Percentiles rank a stretch among this genome's conserved stretches.
phyloP scores from a whole-genome alignment of 495 filamentous ascomycete genomes.

The Apodospora peruviana region DNA sequence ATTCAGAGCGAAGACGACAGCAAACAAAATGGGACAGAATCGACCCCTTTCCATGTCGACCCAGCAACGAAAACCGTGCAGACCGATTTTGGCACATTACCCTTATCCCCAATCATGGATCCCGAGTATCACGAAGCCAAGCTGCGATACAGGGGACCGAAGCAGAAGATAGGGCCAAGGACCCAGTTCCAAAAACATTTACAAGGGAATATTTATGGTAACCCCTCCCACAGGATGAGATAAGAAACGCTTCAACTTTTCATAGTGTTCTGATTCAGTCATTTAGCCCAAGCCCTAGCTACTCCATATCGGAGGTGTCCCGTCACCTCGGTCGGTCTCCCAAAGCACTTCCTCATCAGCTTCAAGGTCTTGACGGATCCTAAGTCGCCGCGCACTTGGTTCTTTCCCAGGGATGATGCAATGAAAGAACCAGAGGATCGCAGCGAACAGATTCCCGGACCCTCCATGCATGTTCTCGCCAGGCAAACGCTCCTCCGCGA shows the following conservation, averaged over 20 bases:
- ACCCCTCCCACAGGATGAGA: no score
- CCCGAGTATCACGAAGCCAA: conserved; percentile 34
- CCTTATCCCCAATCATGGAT: conserved; percentile 50
- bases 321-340: conserved; percentile 51
- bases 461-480: conserved; percentile 7
- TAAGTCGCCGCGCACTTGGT: conserved; percentile 48
- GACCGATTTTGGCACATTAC: conserved; percentile 34
- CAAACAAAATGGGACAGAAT: neutral
- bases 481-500: conserved; percentile 10
- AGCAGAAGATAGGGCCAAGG: conserved; percentile 14
- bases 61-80: conserved; percentile 27
- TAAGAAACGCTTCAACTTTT: no score
- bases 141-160: conserved; percentile 18
- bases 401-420: conserved; percentile 49
- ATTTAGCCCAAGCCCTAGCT: conserved; percentile 55
- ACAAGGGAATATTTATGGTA: conserved; percentile 55
- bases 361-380: conserved; percentile 57
- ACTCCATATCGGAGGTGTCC: conserved; percentile 58
- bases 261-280: conserved; percentile 11
- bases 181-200: conserved; percentile 44
- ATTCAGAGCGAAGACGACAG: neutral
- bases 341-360: conserved; percentile 57
- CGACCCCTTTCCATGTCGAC: conserved; percentile 20
- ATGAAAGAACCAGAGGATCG: conserved; percentile 1
- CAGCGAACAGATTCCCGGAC: neutral